Evolutionary conservation across 352 stramenopile species (phyloP).

Genomic region (Phytophthora megakarya): DNA sequence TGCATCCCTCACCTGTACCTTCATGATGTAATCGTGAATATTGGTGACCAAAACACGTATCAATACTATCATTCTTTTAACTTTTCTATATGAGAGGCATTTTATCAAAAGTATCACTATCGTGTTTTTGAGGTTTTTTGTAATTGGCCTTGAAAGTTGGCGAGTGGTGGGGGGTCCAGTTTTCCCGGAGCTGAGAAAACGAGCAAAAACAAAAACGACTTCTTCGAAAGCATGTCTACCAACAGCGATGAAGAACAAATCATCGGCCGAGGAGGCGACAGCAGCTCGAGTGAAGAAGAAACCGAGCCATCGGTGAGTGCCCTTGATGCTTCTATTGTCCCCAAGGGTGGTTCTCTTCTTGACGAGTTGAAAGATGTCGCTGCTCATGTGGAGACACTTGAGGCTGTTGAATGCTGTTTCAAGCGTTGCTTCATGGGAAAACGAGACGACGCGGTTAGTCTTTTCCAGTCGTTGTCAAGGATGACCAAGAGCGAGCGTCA

Average conservation of each 20-base stretch:
- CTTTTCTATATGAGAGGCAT: not conserved
- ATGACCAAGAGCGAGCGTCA: not conserved
- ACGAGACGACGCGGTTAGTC: not conserved
- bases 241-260: too few species aligned
- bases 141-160: not conserved
- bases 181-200: not conserved
- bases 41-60: too few species aligned
- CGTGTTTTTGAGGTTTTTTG: not conserved
- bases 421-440: not conserved
- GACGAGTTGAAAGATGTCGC: not conserved
- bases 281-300: too few species aligned
- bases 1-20: too few species aligned
- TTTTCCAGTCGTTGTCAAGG: not conserved
- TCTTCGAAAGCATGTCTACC: too few species aligned
- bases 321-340: too few species aligned
- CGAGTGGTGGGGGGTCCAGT: too few species aligned
- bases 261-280: too few species aligned
- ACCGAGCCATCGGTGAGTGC: too few species aligned
- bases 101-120: not conserved
- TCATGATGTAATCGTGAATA: too few species aligned
- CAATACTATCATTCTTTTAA: too few species aligned
- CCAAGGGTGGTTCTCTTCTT: not conserved
- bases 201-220: not conserved
- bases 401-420: not conserved
- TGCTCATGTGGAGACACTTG: not conserved